A percentile compares a stretch with the other conserved stretches of the same genome.
phyloP scores from a whole-genome alignment of 2,329 filamentous ascomycete genomes.

The Cylindrodendrum hubeiense region DNA sequence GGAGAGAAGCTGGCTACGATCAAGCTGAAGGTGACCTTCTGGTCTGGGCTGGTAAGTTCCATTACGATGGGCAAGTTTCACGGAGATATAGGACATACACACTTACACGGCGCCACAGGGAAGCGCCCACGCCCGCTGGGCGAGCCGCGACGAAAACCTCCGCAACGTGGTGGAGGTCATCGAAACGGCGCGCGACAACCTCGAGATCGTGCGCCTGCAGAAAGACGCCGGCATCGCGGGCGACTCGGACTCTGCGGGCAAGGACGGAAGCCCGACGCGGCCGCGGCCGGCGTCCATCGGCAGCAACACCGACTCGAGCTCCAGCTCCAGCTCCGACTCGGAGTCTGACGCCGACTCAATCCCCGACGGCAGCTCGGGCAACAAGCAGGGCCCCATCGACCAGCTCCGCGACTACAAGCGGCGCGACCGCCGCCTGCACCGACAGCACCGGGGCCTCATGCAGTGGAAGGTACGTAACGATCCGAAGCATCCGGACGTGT shows the following conservation, averaged over 20 bases:
- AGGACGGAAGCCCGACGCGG: slow-evolving; percentile 5
- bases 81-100: not conserved
- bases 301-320: slow-evolving; percentile 37
- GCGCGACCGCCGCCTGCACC: slow-evolving; percentile 70
- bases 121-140: slow-evolving; percentile 52
- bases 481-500: slow-evolving; percentile 3
- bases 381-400: slow-evolving; percentile 61
- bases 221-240: slow-evolving; percentile 51
- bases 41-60: slow-evolving; percentile 50
- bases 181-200: slow-evolving; percentile 53
- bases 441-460: slow-evolving; percentile 78
- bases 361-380: slow-evolving; percentile 51
- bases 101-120: slow-evolving; percentile 43
- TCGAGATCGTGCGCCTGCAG: slow-evolving; percentile 47
- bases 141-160: slow-evolving; percentile 49
- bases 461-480: slow-evolving; percentile 69
- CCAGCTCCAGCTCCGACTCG: slow-evolving; percentile 46
- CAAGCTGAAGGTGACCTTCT: slow-evolving; percentile 53
- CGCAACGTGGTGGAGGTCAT: slow-evolving; percentile 61
- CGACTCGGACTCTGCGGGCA: slow-evolving; percentile 42
- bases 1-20: slow-evolving; percentile 62
- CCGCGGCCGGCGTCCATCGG: slow-evolving; percentile 33
- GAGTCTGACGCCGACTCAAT: slow-evolving; percentile 49
- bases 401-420: slow-evolving; percentile 71
- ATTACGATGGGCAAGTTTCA: not conserved